These are phyloP conservation scores for Volvox reticuliferus DNA, from an alignment of 139 green algal species.

Conservation along the genomic window DNA sequence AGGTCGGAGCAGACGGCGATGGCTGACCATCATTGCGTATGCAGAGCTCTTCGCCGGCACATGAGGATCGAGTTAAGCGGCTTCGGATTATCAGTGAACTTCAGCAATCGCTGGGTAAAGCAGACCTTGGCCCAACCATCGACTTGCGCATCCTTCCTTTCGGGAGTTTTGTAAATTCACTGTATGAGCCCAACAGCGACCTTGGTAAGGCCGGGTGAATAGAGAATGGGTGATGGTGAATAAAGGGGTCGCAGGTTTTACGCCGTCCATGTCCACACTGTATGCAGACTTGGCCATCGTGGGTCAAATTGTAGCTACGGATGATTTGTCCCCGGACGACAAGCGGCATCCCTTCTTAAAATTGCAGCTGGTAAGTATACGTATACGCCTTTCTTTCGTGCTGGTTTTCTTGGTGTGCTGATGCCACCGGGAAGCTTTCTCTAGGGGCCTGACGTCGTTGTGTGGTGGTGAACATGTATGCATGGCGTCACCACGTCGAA, in stretches of 20 bases:
- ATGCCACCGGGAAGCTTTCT: too few species aligned
- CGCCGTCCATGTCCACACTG: not conserved
- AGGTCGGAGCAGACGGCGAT: not conserved
- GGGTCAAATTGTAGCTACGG: not conserved
- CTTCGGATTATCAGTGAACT: not conserved
- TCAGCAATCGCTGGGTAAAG: not conserved
- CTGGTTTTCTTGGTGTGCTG: too few species aligned
- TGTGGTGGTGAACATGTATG: too few species aligned
- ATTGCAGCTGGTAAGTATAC: not conserved
- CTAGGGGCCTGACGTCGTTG: too few species aligned
- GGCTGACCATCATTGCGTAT: not conserved
- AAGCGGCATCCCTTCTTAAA: not conserved
- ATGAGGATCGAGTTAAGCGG: not conserved
- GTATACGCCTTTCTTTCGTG: too few species aligned
- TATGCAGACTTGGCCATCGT: not conserved
- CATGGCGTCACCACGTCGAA: too few species aligned
- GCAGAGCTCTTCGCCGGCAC: not conserved
- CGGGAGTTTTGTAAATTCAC: slow-evolving; percentile 13
- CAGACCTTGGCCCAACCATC: not conserved
- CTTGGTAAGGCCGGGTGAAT: not conserved
- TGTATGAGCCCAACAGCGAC: slow-evolving; percentile 5
- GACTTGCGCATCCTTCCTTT: slow-evolving; percentile 18
- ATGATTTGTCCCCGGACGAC: not conserved
- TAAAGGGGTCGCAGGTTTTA: not conserved
- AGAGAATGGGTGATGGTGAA: not conserved